Conservation (phyloP, 495 filamentous ascomycete species). For the Aspergillus carlsbadensis region DNA sequence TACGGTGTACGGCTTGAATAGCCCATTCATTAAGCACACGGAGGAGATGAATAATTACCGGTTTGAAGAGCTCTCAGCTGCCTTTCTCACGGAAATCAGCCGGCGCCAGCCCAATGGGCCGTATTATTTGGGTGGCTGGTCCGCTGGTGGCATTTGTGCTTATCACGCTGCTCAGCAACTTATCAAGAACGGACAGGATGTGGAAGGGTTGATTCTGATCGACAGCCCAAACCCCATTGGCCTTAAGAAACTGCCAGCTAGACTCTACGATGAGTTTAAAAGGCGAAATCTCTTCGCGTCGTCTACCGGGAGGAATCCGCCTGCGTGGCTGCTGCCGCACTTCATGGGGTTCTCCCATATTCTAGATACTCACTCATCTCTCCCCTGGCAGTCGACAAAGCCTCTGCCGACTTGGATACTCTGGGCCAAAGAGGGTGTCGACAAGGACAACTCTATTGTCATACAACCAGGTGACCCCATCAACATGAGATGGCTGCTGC, state of each 20-base stretch:
- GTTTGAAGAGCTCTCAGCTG: background rate
- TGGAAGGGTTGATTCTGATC: constrained; percentile 30
- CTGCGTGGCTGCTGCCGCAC: constrained; percentile 35
- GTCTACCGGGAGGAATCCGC: constrained; percentile 17
- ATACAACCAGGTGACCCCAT: background rate
- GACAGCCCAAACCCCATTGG: constrained; percentile 32
- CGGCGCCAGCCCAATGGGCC: constrained; percentile 1
- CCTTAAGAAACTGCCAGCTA: constrained; percentile 30
- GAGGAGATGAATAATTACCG: too few relatives aligned
- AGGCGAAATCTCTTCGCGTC: constrained; percentile 32
- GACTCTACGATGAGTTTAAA: constrained; percentile 38
- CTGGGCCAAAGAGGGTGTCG: too few relatives aligned
- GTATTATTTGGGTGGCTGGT: constrained; percentile 43
- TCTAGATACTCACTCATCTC: background rate
- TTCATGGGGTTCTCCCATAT: constrained; percentile 26
- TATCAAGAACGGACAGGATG: constrained; percentile 16
- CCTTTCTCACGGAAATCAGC: constrained; percentile 1
- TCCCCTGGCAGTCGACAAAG: background rate
- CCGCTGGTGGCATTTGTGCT: constrained; percentile 44
- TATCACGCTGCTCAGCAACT: constrained; percentile 34
- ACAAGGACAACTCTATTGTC: too few relatives aligned
- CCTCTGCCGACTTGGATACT: background rate
- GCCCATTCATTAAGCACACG: too few relatives aligned
- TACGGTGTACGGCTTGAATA: too few relatives aligned
- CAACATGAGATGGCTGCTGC: constrained; percentile 2